Base-by-base conservation (phyloP, 2,329 filamentous ascomycete genomes). In the Incumbomyces delicatus region DNA sequence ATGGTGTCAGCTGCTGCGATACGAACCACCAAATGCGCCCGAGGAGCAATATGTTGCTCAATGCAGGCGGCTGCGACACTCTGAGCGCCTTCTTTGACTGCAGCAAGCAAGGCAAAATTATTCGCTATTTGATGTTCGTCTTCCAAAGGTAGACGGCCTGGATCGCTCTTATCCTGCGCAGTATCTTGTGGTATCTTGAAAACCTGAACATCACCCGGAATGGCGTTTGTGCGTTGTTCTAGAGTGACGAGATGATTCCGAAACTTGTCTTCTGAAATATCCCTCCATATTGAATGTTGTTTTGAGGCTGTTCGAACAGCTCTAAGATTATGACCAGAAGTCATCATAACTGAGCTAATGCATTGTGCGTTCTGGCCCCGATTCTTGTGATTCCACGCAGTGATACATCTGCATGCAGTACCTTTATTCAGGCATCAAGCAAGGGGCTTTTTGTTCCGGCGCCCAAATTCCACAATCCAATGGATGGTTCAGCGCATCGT, bases 71-170 rank as follows among this genome's bases (percentile, higher is more conserved):
- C 61, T 29, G 60, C 55, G 6, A 61, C 57, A 35, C 49, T 56
- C 32, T 59, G 54, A 1, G 54, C 53, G 2, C 53, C 60, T 48
- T 59, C 51, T 32, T 60, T 50, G 16, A 55, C 53, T 6, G 61
- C 58, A 10, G 51, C 59, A 17, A 63, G 46, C 41, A 58, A 60
- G 13, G 61, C 60, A 47, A 63, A 50, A 42, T 63, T 59, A 46
- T 61, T 53, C 1, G 58, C 57, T 8, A 63, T 44, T 33, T 49
- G 49, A 44, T 58, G 52, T 47, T 64, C 61, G n/a, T 46, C 46
- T 12, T 46, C 29, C 11, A 44, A 38, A 10, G 41, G 41, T 22
- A 46, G 45, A 27, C 22, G 22, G n/a, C 27, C 6, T n/a, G 41
- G 18, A 31, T 22, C 37, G 38, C 27, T 8, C 12, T 16, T 35